Evolutionary conservation across 352 stramenopile species (phyloP).

Genomic region (Phytophthora crassamura): DNA sequence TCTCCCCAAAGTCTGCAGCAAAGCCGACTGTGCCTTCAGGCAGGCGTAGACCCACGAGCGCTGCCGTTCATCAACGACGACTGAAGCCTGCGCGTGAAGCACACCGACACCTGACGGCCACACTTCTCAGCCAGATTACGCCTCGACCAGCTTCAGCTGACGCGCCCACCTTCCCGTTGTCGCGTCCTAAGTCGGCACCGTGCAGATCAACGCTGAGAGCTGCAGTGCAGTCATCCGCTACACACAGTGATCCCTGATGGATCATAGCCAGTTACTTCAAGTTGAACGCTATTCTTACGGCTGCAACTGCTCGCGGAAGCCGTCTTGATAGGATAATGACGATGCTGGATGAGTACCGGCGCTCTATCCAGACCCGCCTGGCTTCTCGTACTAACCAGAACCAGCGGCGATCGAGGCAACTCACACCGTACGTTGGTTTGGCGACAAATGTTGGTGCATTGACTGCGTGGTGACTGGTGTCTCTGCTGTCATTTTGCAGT

Average conservation of each 20-base stretch:
- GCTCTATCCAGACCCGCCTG: constrained; percentile 48
- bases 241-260: background rate
- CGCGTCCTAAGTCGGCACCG: constrained; percentile 29
- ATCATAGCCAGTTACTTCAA: constrained; percentile 7
- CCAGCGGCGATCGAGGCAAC: constrained; percentile 37
- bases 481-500: constrained; percentile 6
- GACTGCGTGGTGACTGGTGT: background rate
- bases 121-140: constrained; percentile 7
- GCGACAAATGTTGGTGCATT: background rate
- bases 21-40: background rate
- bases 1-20: background rate
- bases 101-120: constrained; percentile 14
- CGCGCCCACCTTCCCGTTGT: constrained; percentile 10
- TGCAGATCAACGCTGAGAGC: constrained; percentile 14
- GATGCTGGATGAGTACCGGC: constrained; percentile 70
- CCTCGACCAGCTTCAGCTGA: background rate
- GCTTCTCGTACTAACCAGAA: constrained; percentile 24
- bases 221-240: background rate
- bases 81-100: constrained; percentile 10
- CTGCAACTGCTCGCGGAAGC: constrained; percentile 6
- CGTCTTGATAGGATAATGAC: constrained; percentile 46
- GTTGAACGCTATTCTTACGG: constrained; percentile 26
- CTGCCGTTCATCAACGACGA: constrained; percentile 5
- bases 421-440: constrained; percentile 49
- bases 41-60: constrained; percentile 15